Conservation (phyloP, 2,329 filamentous ascomycete genomes). For the Davidsoniella australis region DNA sequence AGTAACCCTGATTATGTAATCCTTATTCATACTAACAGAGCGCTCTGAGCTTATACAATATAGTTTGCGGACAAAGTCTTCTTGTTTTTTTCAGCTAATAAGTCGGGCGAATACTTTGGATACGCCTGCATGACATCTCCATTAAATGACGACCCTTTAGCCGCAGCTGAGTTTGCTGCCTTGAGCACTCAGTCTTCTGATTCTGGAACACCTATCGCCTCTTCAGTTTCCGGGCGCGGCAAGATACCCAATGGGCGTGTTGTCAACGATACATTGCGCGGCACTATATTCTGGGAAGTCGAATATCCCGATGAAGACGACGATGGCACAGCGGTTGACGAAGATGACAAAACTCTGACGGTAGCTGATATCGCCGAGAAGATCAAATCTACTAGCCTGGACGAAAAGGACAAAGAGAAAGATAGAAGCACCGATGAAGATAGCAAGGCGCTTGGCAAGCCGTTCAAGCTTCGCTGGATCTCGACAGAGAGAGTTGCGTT, state of each 20-base stretch:
- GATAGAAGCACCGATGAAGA: neutral
- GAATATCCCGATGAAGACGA: conserved; percentile 25
- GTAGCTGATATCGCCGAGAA: conserved; percentile 16
- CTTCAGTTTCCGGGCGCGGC: conserved; percentile 60
- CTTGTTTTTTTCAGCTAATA: conserved; percentile 89
- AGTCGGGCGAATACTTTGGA: conserved; percentile 92
- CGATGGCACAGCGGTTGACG: conserved; percentile 31
- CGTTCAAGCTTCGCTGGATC: conserved; percentile 81
- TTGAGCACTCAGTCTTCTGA: conserved; percentile 45
- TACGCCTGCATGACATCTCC: conserved; percentile 80
- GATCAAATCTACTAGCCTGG: conserved; percentile 19
- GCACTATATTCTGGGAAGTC: conserved; percentile 93
- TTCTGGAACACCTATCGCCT: conserved; percentile 48
- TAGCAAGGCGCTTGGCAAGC: conserved; percentile 40
- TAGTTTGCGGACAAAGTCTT: conserved; percentile 72
- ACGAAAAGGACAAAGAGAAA: neutral
- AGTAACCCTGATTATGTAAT: neutral
- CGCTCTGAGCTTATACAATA: neutral
- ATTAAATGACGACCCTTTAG: conserved; percentile 60
- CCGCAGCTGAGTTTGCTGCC: conserved; percentile 52
- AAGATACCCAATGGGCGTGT: conserved; percentile 69
- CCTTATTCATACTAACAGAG: conserved; percentile 7
- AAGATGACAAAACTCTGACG: conserved; percentile 26
- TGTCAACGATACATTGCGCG: conserved; percentile 82
- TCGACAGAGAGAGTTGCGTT: conserved; percentile 74